phyloP scores from a whole-genome alignment of 805 yeast species.

The Yamadazyma kitorensis region DNA sequence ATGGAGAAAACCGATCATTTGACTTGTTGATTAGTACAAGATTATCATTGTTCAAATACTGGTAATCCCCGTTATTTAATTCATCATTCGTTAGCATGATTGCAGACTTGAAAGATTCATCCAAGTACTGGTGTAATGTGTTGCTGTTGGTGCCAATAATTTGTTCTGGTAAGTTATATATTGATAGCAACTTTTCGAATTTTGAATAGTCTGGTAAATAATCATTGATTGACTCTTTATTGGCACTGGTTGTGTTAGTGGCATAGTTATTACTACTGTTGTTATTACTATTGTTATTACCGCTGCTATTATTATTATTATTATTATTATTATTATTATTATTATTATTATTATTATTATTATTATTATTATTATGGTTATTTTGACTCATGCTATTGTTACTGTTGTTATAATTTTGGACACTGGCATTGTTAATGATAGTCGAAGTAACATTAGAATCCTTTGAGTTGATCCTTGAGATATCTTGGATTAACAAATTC shows the following conservation, averaged over 20 bases:
- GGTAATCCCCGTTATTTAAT: constrained; percentile 23
- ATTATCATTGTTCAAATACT: constrained; percentile 26
- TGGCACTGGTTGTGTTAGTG: not conserved
- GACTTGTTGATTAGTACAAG: constrained; percentile 18
- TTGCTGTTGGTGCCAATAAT: constrained; percentile 6
- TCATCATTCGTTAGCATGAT: constrained; percentile 5
- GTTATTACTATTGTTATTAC: too few species aligned
- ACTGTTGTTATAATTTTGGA: too few species aligned
- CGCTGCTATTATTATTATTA: too few species aligned
- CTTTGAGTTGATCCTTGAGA: too few species aligned
- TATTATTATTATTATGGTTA: too few species aligned
- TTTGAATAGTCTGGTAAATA: constrained; percentile 1
- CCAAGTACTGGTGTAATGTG: constrained; percentile 6
- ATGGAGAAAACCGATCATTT: constrained; percentile 9
- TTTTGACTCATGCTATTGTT: too few species aligned
- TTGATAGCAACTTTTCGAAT: constrained; percentile 3
- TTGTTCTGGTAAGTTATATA: constrained; percentile 9
- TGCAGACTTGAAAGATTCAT: constrained; percentile 5
- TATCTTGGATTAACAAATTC: constrained; percentile 21
- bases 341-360: too few species aligned
- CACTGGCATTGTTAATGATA: too few species aligned
- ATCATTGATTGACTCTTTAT: not conserved
- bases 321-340: too few species aligned
- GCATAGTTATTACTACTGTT: too few species aligned
- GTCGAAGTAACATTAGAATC: too few species aligned